Percentiles rank a stretch among this genome's conserved stretches.
These are phyloP conservation scores for Aegilops speltoides DNA, from an alignment of 176 grass and related monocot genomes.

Conservation along the genomic window DNA sequence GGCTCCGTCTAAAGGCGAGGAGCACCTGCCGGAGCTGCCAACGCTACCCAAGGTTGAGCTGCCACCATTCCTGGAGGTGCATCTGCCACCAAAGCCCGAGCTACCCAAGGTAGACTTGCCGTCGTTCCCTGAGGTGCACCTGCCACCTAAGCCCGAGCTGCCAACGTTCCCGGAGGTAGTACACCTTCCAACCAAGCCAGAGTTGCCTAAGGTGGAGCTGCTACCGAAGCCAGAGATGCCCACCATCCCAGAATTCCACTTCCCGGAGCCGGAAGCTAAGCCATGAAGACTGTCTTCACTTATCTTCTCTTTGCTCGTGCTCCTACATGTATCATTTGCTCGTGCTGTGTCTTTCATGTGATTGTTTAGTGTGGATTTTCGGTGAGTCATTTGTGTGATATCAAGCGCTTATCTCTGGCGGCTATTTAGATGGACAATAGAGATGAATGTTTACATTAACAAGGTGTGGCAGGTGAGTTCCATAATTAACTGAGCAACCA, in stretches of 20 bases:
- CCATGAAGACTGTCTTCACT: slow-evolving; percentile 17
- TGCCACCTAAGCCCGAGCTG: slow-evolving; percentile 22
- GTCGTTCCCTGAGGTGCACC: slow-evolving; percentile 26
- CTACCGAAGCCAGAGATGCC: neutral
- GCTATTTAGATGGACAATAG: too few relatives aligned
- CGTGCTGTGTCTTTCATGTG: neutral
- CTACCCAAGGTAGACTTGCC: slow-evolving; percentile 16
- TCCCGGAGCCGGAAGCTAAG: slow-evolving; percentile 13
- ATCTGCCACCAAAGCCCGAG: slow-evolving; percentile 8
- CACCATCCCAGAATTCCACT: slow-evolving; percentile 4
- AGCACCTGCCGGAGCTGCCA: slow-evolving; percentile 25
- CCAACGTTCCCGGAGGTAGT: neutral
- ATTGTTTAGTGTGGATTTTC: neutral
- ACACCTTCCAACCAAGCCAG: neutral
- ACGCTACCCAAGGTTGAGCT: slow-evolving; percentile 24
- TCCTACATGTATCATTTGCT: neutral
- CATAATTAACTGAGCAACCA: too few relatives aligned
- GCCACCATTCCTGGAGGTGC: slow-evolving; percentile 3
- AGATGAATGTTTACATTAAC: too few relatives aligned
- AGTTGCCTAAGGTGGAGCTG: neutral
- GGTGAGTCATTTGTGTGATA: neutral
- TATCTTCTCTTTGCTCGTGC: too few relatives aligned
- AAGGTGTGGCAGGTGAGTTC: too few relatives aligned
- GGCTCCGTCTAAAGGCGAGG: neutral
- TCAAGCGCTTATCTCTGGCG: neutral